phyloP scores from a whole-genome alignment of 1,284 basidiomycete species.

The Heterobasidion occidentale region DNA sequence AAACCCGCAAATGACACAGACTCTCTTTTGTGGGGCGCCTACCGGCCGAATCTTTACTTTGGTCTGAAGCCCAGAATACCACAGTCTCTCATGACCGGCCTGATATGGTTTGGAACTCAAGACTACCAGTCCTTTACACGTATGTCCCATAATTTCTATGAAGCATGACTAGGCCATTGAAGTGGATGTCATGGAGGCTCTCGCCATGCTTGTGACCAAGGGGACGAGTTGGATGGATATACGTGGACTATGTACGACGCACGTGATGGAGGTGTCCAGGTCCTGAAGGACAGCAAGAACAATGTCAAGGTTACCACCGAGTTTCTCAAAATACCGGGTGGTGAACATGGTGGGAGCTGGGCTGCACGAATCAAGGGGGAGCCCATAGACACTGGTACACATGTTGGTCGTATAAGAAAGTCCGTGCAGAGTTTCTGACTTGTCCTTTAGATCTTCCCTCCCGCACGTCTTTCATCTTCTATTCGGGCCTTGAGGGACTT shows the following conservation, averaged over 20 bases:
- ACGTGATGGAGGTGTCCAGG: conserved; percentile 78
- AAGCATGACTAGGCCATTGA: conserved; percentile 6
- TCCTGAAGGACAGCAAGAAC: conserved; percentile 74
- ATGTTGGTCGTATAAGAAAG: neutral
- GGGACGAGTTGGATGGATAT: conserved; percentile 74
- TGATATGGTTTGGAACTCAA: conserved; percentile 87
- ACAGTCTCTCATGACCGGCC: conserved; percentile 82
- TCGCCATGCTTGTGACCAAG: conserved; percentile 88
- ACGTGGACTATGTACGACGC: conserved; percentile 87
- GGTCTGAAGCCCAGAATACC: conserved; percentile 81
- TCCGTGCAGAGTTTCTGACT: conserved; percentile 5
- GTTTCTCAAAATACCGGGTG: conserved; percentile 77
- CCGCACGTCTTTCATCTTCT: conserved; percentile 74
- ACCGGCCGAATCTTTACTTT: conserved; percentile 90
- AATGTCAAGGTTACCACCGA: conserved; percentile 84
- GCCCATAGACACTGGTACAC: conserved; percentile 62
- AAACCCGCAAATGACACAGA: conserved; percentile 37
- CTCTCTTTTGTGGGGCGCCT: conserved; percentile 84
- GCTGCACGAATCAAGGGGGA: conserved; percentile 81
- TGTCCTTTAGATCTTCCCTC: conserved; percentile 38
- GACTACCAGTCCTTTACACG: conserved; percentile 67
- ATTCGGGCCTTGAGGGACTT: conserved; percentile 80
- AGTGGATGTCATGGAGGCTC: conserved; percentile 38
- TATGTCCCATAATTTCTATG: conserved; percentile 26
- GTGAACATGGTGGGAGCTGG: conserved; percentile 83